A percentile compares a stretch with the other conserved stretches of the same genome.
These are phyloP conservation scores for Phyllosticta citribraziliensis DNA, from an alignment of 2,329 filamentous ascomycete species.

Conservation along the genomic window DNA sequence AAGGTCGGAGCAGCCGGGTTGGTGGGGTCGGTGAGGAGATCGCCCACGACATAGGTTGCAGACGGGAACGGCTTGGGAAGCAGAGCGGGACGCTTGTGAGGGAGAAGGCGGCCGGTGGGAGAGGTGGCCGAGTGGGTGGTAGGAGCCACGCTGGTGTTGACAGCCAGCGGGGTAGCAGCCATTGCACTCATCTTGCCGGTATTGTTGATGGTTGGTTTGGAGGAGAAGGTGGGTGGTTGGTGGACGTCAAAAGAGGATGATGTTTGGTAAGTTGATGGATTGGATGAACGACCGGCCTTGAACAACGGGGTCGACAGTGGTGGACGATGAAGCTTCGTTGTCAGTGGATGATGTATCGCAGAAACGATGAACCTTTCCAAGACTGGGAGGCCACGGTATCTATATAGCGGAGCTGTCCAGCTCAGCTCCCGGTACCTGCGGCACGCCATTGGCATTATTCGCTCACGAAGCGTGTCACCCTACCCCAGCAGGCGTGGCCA, in stretches of 20 bases:
- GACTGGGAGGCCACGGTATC: background rate
- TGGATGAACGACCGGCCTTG: background rate
- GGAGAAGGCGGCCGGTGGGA: background rate
- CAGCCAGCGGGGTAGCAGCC: background rate
- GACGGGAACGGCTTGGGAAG: background rate
- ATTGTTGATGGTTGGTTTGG: background rate
- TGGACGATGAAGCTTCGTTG: background rate
- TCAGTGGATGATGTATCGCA: background rate
- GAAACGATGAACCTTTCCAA: background rate
- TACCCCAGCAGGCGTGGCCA: background rate
- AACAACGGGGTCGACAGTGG: background rate
- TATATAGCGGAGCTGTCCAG: background rate
- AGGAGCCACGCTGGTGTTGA: background rate
- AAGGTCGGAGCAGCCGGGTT: background rate
- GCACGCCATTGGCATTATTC: background rate
- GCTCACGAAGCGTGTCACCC: background rate
- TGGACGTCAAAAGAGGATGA: background rate
- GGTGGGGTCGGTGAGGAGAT: conserved; percentile 6
- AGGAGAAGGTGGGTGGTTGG: background rate
- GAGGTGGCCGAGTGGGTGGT: background rate
- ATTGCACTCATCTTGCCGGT: conserved; percentile 10
- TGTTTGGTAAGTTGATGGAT: background rate
- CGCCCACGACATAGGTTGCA: conserved; percentile 2
- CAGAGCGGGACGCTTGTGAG: background rate
- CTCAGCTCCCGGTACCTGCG: background rate